A percentile compares a stretch with the other conserved stretches of the same genome.
These are phyloP conservation scores for Erodium texanum DNA, from an alignment of 441 rosid species.

Conservation along the genomic window DNA sequence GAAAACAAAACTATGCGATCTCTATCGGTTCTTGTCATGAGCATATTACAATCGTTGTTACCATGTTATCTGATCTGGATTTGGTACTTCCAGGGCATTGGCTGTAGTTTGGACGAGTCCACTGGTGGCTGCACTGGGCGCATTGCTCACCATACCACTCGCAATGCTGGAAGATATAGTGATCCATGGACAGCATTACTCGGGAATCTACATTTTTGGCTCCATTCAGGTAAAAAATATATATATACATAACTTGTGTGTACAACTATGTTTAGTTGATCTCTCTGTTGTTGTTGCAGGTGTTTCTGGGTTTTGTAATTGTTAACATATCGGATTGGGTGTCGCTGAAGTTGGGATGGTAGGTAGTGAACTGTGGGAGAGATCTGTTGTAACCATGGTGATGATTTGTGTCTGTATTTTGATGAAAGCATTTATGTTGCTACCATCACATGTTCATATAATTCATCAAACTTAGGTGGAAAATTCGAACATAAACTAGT, in stretches of 20 bases:
- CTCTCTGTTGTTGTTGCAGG: slow-evolving; percentile 14
- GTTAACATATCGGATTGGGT: slow-evolving; percentile 22
- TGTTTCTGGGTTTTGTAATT: slow-evolving; percentile 23
- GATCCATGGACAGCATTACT: slow-evolving; percentile 22
- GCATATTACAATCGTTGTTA: no score
- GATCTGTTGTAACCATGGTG: no score
- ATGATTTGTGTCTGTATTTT: no score
- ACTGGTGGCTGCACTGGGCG: slow-evolving; percentile 25
- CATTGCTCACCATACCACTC: slow-evolving; percentile 24
- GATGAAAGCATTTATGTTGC: no score
- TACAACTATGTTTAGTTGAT: background rate
- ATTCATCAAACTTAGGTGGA: no score
- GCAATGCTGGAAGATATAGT: slow-evolving; percentile 31
- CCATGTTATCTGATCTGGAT: background rate
- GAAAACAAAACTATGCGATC: background rate
- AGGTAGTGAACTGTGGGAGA: no score
- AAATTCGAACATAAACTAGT: no score
- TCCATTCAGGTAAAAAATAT: slow-evolving; percentile 18
- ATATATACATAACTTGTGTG: no score
- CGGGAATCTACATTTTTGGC: slow-evolving; percentile 15
- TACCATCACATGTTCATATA: no score
- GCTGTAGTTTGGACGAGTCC: slow-evolving; percentile 32
- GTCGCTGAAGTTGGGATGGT: slow-evolving; percentile 13
- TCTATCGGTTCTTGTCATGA: background rate
- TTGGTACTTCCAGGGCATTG: slow-evolving; percentile 25